A percentile compares a stretch with the other conserved stretches of the same genome.
phyloP scores from a whole-genome alignment of 768 basidiomycete species.

The Russula sp. region DNA sequence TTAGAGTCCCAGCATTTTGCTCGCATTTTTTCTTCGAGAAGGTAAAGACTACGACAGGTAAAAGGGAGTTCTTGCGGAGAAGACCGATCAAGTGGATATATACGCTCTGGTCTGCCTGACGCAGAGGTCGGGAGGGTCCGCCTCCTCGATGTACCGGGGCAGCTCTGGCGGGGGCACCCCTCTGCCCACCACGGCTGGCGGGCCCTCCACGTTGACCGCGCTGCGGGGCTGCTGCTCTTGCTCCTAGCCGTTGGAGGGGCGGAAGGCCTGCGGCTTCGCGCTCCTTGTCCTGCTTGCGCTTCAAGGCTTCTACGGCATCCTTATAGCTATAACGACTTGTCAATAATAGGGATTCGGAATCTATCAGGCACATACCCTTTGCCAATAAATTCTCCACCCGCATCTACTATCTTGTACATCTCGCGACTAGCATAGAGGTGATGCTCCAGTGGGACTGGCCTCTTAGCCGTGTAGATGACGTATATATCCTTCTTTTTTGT shows the following conservation, averaged over 20 bases:
- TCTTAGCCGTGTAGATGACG: slow-evolving; percentile 93
- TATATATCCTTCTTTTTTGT: slow-evolving; percentile 99
- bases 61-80: slow-evolving; percentile 75
- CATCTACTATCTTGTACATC: slow-evolving; percentile 87
- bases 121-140: slow-evolving; percentile 46
- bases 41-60: slow-evolving; percentile 95
- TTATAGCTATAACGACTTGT: slow-evolving; percentile 56
- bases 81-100: slow-evolving; percentile 89
- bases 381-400: slow-evolving; percentile 62
- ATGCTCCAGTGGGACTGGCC: slow-evolving; percentile 96
- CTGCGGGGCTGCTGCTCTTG: slow-evolving; percentile 57
- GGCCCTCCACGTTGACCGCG: slow-evolving; percentile 42
- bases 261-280: slow-evolving; percentile 90
- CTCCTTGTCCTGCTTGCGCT: slow-evolving; percentile 96
- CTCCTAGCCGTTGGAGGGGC: slow-evolving; percentile 79
- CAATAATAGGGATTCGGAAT: neutral
- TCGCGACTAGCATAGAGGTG: slow-evolving; percentile 94
- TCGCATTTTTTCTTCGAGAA: slow-evolving; percentile 97
- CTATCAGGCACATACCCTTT: slow-evolving; percentile 50
- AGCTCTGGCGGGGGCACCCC: slow-evolving; percentile 33
- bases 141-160: slow-evolving; percentile 35
- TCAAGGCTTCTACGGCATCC: slow-evolving; percentile 80
- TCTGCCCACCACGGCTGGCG: slow-evolving; percentile 40
- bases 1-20: slow-evolving; percentile 88
- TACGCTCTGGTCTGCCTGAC: slow-evolving; percentile 81